Evolutionary conservation across 257 asterid species (phyloP).

Genomic region (Nicotiana tomentosiformis): DNA sequence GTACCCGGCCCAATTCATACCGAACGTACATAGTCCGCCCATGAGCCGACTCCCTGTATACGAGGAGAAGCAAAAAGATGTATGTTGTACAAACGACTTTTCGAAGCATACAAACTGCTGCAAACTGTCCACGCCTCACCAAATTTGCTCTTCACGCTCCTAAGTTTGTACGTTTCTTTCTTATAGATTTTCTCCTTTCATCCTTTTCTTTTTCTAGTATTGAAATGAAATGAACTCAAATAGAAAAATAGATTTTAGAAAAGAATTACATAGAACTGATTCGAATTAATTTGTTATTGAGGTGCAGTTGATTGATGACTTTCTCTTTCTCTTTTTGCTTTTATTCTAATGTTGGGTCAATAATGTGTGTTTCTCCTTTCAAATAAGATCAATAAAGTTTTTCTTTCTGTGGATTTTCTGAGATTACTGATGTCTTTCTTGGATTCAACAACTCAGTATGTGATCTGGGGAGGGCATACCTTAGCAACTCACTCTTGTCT

Average conservation of each 20-base stretch:
- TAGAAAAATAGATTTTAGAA: neutral
- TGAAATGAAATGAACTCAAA: neutral
- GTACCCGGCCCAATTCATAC: too few species aligned
- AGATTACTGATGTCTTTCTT: neutral
- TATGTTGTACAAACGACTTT: neutral
- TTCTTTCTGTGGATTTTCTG: neutral
- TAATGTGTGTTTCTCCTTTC: neutral
- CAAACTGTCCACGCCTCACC: slow-evolving; percentile 45
- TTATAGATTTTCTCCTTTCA: neutral
- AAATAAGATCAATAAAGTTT: neutral
- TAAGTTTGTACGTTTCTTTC: slow-evolving; percentile 35
- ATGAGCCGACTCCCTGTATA: too few species aligned
- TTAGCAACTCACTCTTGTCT: too few species aligned
- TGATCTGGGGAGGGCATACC: too few species aligned
- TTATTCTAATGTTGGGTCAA: neutral
- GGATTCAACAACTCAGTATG: neutral
- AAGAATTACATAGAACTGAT: neutral
- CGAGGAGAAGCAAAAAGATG: too few species aligned
- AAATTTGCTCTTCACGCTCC: slow-evolving; percentile 54
- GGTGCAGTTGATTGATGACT: neutral
- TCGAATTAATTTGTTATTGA: neutral
- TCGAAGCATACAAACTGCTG: slow-evolving; percentile 40
- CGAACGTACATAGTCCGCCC: too few species aligned
- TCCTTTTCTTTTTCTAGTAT: neutral
- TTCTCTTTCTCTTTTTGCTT: neutral